Evolutionary conservation across 2,329 filamentous ascomycete species (phyloP).

Genomic region (Penicillium capsulatum): DNA sequence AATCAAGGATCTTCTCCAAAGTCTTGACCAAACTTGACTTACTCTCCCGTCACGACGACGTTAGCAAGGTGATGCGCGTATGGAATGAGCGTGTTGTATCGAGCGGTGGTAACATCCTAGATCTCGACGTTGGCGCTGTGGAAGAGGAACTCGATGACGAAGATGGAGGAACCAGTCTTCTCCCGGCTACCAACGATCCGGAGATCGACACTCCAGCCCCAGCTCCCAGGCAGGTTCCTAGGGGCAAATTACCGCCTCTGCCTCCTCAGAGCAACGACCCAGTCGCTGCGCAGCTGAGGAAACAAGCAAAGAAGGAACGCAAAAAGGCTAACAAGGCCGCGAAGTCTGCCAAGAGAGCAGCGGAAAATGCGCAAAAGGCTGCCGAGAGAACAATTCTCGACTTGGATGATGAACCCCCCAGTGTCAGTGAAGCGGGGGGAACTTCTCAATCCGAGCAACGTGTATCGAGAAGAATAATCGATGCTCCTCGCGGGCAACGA

Average conservation of each 20-base stretch:
- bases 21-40: constrained; percentile 53
- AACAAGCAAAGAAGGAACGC: constrained; percentile 11
- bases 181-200: not conserved
- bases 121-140: constrained; percentile 16
- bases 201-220: too few relatives aligned
- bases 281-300: not conserved
- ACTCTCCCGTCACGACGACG: constrained; percentile 48
- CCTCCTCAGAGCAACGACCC: not conserved
- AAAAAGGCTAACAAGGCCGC: constrained; percentile 23
- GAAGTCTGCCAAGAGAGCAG: constrained; percentile 2
- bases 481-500: constrained; percentile 5
- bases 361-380: not conserved
- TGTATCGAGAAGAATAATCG: too few relatives aligned
- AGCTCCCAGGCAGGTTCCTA: too few relatives aligned
- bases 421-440: too few relatives aligned
- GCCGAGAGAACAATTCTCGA: not conserved
- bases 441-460: too few relatives aligned
- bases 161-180: constrained; percentile 16
- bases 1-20: constrained; percentile 46
- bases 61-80: constrained; percentile 40
- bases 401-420: too few relatives aligned
- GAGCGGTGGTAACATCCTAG: constrained; percentile 17
- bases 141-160: constrained; percentile 7
- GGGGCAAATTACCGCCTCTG: not conserved
- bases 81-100: constrained; percentile 28